These are phyloP conservation scores for Nemania bipapillata DNA, from an alignment of 2,329 filamentous ascomycete species.

Conservation along the genomic window DNA sequence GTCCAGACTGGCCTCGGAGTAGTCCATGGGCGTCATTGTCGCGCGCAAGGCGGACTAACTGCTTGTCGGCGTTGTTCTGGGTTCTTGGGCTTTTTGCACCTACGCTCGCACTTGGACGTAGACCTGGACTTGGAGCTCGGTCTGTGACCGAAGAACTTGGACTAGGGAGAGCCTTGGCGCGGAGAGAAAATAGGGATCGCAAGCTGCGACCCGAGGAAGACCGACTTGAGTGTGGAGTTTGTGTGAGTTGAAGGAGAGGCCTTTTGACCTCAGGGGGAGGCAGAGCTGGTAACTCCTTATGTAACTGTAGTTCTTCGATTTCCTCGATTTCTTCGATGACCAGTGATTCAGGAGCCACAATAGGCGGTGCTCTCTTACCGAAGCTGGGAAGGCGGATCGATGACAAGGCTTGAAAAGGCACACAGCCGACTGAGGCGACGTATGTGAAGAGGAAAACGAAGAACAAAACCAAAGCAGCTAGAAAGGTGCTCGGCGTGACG, in stretches of 20 bases:
- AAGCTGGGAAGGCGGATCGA: slow-evolving; percentile 36
- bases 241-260: slow-evolving; percentile 45
- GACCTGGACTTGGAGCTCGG: slow-evolving; percentile 16
- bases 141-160: not conserved
- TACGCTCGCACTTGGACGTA: slow-evolving; percentile 13
- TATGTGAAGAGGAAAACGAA: slow-evolving; percentile 65
- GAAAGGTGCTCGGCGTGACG: slow-evolving; percentile 68
- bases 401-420: slow-evolving; percentile 54
- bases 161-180: slow-evolving; percentile 42
- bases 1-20: slow-evolving; percentile 64
- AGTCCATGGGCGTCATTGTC: slow-evolving; percentile 45
- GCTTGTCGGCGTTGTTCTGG: slow-evolving; percentile 29
- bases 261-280: slow-evolving; percentile 43
- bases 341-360: slow-evolving; percentile 16
- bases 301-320: slow-evolving; percentile 24
- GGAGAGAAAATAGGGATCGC: slow-evolving; percentile 48
- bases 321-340: slow-evolving; percentile 33
- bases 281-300: slow-evolving; percentile 41
- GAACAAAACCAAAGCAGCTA: slow-evolving; percentile 62
- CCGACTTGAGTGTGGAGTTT: slow-evolving; percentile 40
- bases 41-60: slow-evolving; percentile 32
- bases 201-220: slow-evolving; percentile 44
- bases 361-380: slow-evolving; percentile 21
- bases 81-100: slow-evolving; percentile 19
- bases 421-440: slow-evolving; percentile 53